These are phyloP conservation scores for Clarireedia monteithiana DNA, from an alignment of 2,329 filamentous ascomycete genomes.

Conservation along the genomic window DNA sequence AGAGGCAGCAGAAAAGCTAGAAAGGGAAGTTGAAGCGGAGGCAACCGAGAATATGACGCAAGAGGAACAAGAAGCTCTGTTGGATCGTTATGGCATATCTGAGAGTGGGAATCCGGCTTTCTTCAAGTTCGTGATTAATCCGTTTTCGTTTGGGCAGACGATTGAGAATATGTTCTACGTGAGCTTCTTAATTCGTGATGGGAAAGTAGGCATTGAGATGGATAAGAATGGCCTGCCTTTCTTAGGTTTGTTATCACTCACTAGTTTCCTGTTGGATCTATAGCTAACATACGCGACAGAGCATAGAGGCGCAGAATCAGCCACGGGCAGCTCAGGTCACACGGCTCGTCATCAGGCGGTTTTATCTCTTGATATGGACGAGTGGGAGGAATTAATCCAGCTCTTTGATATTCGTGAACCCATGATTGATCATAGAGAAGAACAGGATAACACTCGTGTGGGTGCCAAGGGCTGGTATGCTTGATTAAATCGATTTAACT, in stretches of 20 bases:
- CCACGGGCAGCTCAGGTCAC: not conserved
- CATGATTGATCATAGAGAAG: constrained; percentile 76
- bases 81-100: constrained; percentile 59
- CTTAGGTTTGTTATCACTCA: constrained; percentile 52
- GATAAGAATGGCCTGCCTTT: constrained; percentile 72
- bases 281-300: constrained; percentile 12
- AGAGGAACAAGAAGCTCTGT: constrained; percentile 40
- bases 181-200: constrained; percentile 87
- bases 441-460: constrained; percentile 31
- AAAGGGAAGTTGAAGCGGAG: constrained; percentile 19
- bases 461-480: constrained; percentile 28
- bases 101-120: constrained; percentile 66
- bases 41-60: constrained; percentile 40
- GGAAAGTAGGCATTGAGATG: constrained; percentile 63
- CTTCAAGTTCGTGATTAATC: constrained; percentile 85
- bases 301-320: constrained; percentile 2
- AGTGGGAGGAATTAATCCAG: constrained; percentile 71
- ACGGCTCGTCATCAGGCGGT: constrained; percentile 71
- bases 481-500: constrained; percentile 9
- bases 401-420: constrained; percentile 69
- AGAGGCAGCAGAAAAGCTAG: constrained; percentile 38
- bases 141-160: constrained; percentile 83
- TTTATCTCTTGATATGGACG: constrained; percentile 76
- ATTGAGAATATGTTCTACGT: constrained; percentile 97
- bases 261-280: constrained; percentile 16